Base-by-base conservation (phyloP, 768 basidiomycete genomes). In the Tulasnella sp. region DNA sequence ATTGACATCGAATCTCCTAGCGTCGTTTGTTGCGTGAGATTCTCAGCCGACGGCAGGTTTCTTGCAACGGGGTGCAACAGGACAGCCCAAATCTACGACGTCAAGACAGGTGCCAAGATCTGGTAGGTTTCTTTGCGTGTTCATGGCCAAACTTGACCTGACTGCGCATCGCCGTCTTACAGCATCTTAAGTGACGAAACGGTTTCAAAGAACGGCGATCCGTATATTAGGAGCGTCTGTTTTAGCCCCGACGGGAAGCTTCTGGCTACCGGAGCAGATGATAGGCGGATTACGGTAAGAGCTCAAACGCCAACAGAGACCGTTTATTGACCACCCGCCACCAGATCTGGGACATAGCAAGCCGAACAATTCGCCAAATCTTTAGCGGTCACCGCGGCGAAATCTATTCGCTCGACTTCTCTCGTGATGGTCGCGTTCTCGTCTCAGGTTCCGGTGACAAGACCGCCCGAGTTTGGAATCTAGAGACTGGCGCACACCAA, bases 11-110 rank as follows among this genome's bases (percentile, higher is more conserved):
- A 40, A 39, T 15, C 37, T 26, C n/a, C 26, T 79, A 92, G 92
- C 79, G 92, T 93, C 32, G 92, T 93, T 11, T 94, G 96, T 81
- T 98, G 96, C 82, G 95, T 98, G 37, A 89, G 93, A 78, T 97
- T 98, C 85, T 97, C 95, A 74, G 93, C 94, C 18, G 96, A 99
- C 84, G 95, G 96, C 37, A 95, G 93, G 83, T 91, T 88, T 79
- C 89, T 98, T 42, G 97, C 97, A 40, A 98, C 97, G 5, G 97
- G 97, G 16, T 99, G 96, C 85, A 99, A 99, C 85, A 88, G 94
- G 55, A 94, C 95, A 0, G 95, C 96, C 26, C 96, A 98, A 84
- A 96, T 99, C 77, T 98, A 93, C 83, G 95, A 98, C 83, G 93
- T 92, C 37, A 93, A 93, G 85, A 92, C 93, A 0, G 96, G 96